Evolutionary conservation across 768 basidiomycete species (phyloP).

Genomic region (Hericium coralloides): DNA sequence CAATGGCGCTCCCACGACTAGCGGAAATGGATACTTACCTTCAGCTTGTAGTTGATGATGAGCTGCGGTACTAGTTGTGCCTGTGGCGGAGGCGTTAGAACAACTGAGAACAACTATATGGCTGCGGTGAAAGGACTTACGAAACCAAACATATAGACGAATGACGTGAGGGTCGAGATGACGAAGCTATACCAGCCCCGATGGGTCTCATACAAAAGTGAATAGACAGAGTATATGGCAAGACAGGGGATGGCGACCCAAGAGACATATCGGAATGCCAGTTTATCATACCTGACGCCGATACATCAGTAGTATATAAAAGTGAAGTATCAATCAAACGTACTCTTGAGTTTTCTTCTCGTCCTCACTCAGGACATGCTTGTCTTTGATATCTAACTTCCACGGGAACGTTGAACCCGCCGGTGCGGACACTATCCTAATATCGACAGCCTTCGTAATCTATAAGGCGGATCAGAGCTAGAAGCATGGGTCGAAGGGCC

Average conservation of each 20-base stretch:
- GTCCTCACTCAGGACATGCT: slow-evolving; percentile 92
- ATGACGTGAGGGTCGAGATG: slow-evolving; percentile 87
- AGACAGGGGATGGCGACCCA: slow-evolving; percentile 82
- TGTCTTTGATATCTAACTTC: slow-evolving; percentile 81
- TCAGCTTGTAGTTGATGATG: slow-evolving; percentile 96
- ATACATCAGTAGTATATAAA: background rate
- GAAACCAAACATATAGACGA: slow-evolving; percentile 96
- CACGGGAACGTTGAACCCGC: slow-evolving; percentile 70
- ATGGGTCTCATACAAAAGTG: slow-evolving; percentile 75
- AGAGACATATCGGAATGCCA: slow-evolving; percentile 93
- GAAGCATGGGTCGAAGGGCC: background rate
- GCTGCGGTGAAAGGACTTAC: slow-evolving; percentile 42
- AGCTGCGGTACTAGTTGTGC: slow-evolving; percentile 81
- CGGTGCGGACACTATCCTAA: slow-evolving; percentile 53
- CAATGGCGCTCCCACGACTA: background rate
- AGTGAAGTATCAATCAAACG: slow-evolving; percentile 19
- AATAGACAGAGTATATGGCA: slow-evolving; percentile 69
- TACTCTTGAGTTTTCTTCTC: slow-evolving; percentile 98
- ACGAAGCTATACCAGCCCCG: slow-evolving; percentile 95
- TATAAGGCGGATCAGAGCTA: slow-evolving; percentile 19
- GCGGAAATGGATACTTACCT: slow-evolving; percentile 37
- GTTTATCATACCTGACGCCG: slow-evolving; percentile 63
- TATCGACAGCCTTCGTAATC: slow-evolving; percentile 89
- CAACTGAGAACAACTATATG: slow-evolving; percentile 11
- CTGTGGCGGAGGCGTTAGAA: slow-evolving; percentile 30